These are phyloP conservation scores for Aspergillus novofumigatus DNA, from an alignment of 2,329 filamentous ascomycete genomes.

Conservation along the genomic window DNA sequence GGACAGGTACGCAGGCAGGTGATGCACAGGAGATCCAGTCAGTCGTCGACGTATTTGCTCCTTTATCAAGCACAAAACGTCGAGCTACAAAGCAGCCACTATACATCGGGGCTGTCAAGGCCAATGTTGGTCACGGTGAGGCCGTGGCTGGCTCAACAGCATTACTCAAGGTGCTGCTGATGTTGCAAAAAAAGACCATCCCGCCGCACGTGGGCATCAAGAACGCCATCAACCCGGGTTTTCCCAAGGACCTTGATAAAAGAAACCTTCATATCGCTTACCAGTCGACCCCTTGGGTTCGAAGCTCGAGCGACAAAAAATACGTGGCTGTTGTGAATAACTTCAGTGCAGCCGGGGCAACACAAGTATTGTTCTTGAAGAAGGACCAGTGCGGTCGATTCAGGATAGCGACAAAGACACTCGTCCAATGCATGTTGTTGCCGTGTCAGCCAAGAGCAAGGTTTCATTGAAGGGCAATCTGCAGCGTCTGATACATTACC, in stretches of 20 bases:
- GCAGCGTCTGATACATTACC: conserved; percentile 48
- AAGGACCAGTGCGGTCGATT: conserved; percentile 39
- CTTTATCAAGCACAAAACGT: conserved; percentile 54
- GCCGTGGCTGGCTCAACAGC: conserved; percentile 28
- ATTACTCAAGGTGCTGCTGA: conserved; percentile 61
- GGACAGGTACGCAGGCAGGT: conserved; percentile 38
- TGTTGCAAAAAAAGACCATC: conserved; percentile 60
- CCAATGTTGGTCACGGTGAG: conserved; percentile 47
- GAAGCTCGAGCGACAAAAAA: conserved; percentile 17
- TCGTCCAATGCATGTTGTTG: conserved; percentile 50
- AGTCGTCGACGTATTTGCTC: conserved; percentile 44
- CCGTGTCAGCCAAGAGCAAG: conserved; percentile 53
- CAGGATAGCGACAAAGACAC: conserved; percentile 51
- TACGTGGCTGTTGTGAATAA: conserved; percentile 58
- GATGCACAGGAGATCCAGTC: conserved; percentile 37
- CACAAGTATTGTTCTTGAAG: conserved; percentile 57
- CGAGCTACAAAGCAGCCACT: conserved; percentile 21
- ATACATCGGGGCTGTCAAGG: conserved; percentile 29
- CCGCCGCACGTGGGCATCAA: conserved; percentile 67
- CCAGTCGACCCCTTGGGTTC: conserved; percentile 40
- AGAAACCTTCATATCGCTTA: conserved; percentile 27
- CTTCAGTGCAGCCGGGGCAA: conserved; percentile 44
- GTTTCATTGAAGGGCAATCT: conserved; percentile 49
- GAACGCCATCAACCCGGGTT: conserved; percentile 29
- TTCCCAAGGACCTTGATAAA: conserved; percentile 26